Percentiles rank a stretch among this genome's conserved stretches.
Conservation (phyloP, 1,284 basidiomycete species). For the Rhodotorula sp. region DNA sequence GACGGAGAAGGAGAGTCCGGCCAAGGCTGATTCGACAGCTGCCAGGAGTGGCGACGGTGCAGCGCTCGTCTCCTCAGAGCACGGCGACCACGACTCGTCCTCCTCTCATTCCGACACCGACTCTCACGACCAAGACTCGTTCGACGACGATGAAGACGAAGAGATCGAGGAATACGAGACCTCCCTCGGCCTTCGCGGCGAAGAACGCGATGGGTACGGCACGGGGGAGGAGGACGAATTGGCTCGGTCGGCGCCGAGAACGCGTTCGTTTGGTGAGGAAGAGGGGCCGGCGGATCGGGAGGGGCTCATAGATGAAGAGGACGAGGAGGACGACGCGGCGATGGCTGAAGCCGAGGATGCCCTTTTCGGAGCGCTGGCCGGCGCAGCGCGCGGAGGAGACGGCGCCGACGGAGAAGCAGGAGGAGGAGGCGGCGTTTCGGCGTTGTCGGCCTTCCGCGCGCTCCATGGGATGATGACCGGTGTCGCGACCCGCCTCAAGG, state of each 20-base stretch:
- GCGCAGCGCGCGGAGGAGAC: conserved; percentile 7
- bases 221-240: conserved; percentile 19
- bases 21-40: background rate
- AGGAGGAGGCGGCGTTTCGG: conserved; percentile 9
- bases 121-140: conserved; percentile 10
- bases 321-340: conserved; percentile 10
- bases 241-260: conserved; percentile 20
- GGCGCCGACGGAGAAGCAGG: conserved; percentile 2
- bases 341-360: conserved; percentile 32
- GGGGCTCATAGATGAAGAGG: background rate
- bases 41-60: too few relatives aligned
- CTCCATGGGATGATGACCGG: conserved; percentile 88
- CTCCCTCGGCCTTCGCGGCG: conserved; percentile 30
- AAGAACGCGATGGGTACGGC: conserved; percentile 33
- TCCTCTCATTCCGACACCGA: conserved; percentile 24
- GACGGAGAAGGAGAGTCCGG: background rate
- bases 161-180: conserved; percentile 38
- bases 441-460: conserved; percentile 46
- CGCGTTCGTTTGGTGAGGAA: conserved; percentile 27
- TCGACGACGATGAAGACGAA: conserved; percentile 32
- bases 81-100: conserved; percentile 18
- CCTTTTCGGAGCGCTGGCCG: conserved; percentile 22
- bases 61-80: conserved; percentile 1
- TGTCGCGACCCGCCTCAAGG: conserved; percentile 79
- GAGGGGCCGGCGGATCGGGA: too few relatives aligned